Base-by-base conservation (phyloP, 805 yeast genomes). In the Saccharomycopsis fermentans region DNA sequence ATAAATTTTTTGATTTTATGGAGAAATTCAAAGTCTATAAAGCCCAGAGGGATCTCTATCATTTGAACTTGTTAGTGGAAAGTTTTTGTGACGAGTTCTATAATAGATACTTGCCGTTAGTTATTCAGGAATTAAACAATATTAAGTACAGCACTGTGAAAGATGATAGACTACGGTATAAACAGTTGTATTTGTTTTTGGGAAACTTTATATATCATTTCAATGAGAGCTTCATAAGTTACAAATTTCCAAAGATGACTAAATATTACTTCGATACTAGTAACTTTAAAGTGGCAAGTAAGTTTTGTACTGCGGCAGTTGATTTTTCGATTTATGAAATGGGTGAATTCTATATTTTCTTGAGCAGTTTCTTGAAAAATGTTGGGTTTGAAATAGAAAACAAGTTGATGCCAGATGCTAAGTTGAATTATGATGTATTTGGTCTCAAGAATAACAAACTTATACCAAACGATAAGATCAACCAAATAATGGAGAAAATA, bases 201-300 rank as follows among this genome's bases (percentile, higher is more conserved):
- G 57, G 57, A 17, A 43, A 21, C 36, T 27, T 19, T 4, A 27
- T 55, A 6, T 55, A 55, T 19, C 57, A 55, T 43, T 55, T 55
- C 14, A 32, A 17, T 6, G 11, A 27, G 9, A 26, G n/a, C 6
- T 34, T 55, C 24, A 27, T 48, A 21, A 19, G 34, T n/a, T 48
- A 32, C 27, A 55, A 48, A 27, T 55, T 29, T 27, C 58, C 58
- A 32, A 55, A 27, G 36, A n/a, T 55, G 17, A 26, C 43, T 9
- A 50, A 55, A 48, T 55, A 48, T 35, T 48, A 55, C n/a, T 21
- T 14, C 34, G 57, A 55, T 43, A 8, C 16, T 11, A 43, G 27
- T n/a, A 29, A 55, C 19, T 55, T 43, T 21, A 55, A 55, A 35
- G 40, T 43, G 1, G 39, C 57, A 5, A 32, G 24, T n/a, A 34